Conservation (phyloP, 169 alveolate species). For the Theileria parva region DNA sequence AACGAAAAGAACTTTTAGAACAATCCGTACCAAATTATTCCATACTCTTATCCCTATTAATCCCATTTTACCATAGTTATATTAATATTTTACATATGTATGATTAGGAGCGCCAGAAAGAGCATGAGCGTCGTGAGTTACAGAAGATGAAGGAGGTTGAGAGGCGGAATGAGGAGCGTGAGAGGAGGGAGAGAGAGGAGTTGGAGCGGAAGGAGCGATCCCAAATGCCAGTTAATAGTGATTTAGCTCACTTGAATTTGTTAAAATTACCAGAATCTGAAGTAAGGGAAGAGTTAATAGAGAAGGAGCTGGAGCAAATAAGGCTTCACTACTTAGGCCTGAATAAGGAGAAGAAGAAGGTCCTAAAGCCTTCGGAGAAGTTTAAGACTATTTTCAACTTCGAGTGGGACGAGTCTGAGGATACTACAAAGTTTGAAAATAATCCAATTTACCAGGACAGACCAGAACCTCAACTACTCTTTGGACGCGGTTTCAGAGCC, state of each 20-base stretch:
- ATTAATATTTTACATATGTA: too few relatives aligned
- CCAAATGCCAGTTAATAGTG: slow-evolving; percentile 58
- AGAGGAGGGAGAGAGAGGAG: slow-evolving; percentile 10
- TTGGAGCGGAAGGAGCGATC: slow-evolving; percentile 3
- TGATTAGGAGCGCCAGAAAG: slow-evolving; percentile 14
- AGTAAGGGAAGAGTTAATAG: slow-evolving; percentile 66
- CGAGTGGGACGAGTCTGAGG: slow-evolving; percentile 89
- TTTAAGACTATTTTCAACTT: slow-evolving; percentile 82
- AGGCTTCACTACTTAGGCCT: slow-evolving; percentile 87
- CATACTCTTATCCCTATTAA: neutral
- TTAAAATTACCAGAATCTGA: slow-evolving; percentile 44
- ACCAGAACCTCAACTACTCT: slow-evolving; percentile 85
- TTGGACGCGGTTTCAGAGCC: slow-evolving; percentile 89
- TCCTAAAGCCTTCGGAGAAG: slow-evolving; percentile 91
- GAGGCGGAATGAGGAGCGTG: slow-evolving; percentile 20
- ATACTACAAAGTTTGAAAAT: slow-evolving; percentile 80
- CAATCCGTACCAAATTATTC: slow-evolving; percentile 13
- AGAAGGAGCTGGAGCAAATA: slow-evolving; percentile 83
- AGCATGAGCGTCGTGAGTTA: slow-evolving; percentile 31
- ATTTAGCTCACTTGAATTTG: slow-evolving; percentile 52
- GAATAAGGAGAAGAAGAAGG: slow-evolving; percentile 80
- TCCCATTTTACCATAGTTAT: neutral
- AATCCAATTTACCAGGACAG: slow-evolving; percentile 88
- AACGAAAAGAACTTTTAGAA: slow-evolving; percentile 14
- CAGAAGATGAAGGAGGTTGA: slow-evolving; percentile 29